Conservation (phyloP, 164 flowering plant species). For the Vitis rotundifolia region DNA sequence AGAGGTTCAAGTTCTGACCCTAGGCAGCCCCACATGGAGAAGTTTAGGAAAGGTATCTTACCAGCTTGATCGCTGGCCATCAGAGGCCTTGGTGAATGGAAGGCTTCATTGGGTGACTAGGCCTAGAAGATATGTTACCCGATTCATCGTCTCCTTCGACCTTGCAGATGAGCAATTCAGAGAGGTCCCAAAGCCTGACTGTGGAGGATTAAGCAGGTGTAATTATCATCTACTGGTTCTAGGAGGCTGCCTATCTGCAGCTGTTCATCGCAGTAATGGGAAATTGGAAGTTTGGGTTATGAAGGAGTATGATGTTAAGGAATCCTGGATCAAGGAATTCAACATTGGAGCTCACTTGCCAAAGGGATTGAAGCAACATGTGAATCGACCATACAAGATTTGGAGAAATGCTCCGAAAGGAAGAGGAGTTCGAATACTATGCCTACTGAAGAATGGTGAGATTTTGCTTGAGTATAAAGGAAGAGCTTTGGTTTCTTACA, state of each 20-base stretch:
- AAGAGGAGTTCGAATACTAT: constrained; percentile 21
- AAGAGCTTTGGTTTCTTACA: constrained; percentile 28
- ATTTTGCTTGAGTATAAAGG: constrained; percentile 36
- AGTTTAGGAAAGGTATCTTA: constrained; percentile 1
- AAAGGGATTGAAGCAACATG: constrained; percentile 15
- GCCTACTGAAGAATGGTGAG: constrained; percentile 35
- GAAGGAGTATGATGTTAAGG: constrained; percentile 15
- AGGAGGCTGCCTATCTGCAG: constrained; percentile 9
- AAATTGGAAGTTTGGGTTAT: constrained; percentile 12
- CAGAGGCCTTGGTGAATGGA: constrained; percentile 15
- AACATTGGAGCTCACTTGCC: constrained; percentile 23
- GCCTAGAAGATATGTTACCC: not conserved
- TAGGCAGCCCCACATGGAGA: constrained; percentile 14
- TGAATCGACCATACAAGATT: constrained; percentile 10
- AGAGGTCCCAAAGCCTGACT: constrained; percentile 9
- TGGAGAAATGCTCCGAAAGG: constrained; percentile 16
- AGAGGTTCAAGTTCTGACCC: constrained; percentile 4
- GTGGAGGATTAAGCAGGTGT: not conserved
- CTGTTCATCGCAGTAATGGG: not conserved
- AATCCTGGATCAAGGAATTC: constrained; percentile 16
- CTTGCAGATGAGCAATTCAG: constrained; percentile 14
- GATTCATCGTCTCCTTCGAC: constrained; percentile 15
- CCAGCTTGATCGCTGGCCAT: not conserved
- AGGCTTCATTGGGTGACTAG: constrained; percentile 18
- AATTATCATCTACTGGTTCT: not conserved